A percentile compares a stretch with the other conserved stretches of the same genome.
phyloP scores from a whole-genome alignment of 139 green algal genomes.

The Mesostigma viride region DNA sequence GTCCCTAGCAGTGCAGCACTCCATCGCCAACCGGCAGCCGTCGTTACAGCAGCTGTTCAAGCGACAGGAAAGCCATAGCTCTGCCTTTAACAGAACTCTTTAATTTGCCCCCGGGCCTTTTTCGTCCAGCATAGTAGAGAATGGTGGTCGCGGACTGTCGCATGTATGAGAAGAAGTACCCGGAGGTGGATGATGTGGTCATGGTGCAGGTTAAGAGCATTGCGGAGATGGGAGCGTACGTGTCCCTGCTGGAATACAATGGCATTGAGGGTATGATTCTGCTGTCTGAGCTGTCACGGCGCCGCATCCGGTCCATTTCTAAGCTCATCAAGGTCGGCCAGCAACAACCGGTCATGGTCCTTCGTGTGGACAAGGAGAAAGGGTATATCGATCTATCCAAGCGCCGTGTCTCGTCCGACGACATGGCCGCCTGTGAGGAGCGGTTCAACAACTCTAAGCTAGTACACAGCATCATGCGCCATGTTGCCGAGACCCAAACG shows the following conservation, averaged over 20 bases:
- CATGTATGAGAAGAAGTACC: constrained; percentile 91
- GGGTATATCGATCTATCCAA: constrained; percentile 99
- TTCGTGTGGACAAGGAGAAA: constrained; percentile 98
- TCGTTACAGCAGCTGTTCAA: too few species aligned
- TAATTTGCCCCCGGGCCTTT: too few species aligned
- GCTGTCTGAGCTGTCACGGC: constrained; percentile 90
- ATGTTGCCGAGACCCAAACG: constrained; percentile 82
- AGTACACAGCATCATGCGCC: constrained; percentile 95
- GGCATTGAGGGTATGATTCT: constrained; percentile 96
- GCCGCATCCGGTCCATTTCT: constrained; percentile 95
- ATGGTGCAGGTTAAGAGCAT: constrained; percentile 79
- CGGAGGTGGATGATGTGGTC: constrained; percentile 95
- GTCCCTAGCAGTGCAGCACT: too few species aligned
- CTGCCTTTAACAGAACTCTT: too few species aligned
- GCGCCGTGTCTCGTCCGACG: constrained; percentile 83
- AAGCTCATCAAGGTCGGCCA: constrained; percentile 98
- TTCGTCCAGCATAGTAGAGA: too few species aligned
- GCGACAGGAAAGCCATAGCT: too few species aligned
- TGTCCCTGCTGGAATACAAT: constrained; percentile 86
- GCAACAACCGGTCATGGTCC: constrained; percentile 98
- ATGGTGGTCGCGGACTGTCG: too few species aligned
- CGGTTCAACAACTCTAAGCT: constrained; percentile 93
- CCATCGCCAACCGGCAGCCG: too few species aligned
- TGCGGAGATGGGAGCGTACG: constrained; percentile 98
- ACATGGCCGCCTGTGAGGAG: constrained; percentile 82